Evolutionary conservation across 2,329 filamentous ascomycete species (phyloP).

Genomic region (Colletotrichum eremochloae): DNA sequence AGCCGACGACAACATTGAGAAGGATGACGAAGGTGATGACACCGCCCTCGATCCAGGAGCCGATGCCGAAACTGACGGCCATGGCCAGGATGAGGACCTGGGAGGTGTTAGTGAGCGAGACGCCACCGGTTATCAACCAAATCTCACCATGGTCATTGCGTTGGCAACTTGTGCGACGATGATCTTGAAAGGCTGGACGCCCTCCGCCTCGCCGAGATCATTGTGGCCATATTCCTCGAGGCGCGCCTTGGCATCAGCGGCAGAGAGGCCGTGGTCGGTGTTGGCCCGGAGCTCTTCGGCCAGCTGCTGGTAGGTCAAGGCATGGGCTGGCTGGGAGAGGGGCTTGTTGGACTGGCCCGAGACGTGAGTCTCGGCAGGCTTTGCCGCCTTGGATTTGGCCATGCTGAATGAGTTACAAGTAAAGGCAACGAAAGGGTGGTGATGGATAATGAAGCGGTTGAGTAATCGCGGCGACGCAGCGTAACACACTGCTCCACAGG

Average conservation of each 20-base stretch:
- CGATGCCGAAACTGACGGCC: slow-evolving; percentile 65
- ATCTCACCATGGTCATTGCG: slow-evolving; percentile 70
- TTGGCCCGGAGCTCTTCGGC: slow-evolving; percentile 66
- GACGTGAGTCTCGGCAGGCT: slow-evolving; percentile 48
- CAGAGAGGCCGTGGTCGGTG: slow-evolving; percentile 67
- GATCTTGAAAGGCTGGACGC: slow-evolving; percentile 70
- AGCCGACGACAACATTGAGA: slow-evolving; percentile 67
- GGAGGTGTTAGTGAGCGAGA: background rate
- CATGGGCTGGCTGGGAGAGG: slow-evolving; percentile 70
- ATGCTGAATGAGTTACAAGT: background rate
- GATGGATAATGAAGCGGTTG: background rate
- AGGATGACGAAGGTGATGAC: slow-evolving; percentile 66
- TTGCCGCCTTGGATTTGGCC: slow-evolving; percentile 24
- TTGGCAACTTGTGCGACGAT: slow-evolving; percentile 73
- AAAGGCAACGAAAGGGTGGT: no score
- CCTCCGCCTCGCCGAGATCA: slow-evolving; percentile 68
- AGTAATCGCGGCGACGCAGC: background rate
- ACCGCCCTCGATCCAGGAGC: slow-evolving; percentile 68
- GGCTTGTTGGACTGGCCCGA: slow-evolving; percentile 54
- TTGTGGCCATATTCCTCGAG: slow-evolving; percentile 70
- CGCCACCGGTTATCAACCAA: no score
- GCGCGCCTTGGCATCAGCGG: slow-evolving; percentile 63
- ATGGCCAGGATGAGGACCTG: slow-evolving; percentile 63
- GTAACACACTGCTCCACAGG: background rate
- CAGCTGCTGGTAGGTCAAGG: slow-evolving; percentile 62